These are phyloP conservation scores for Wickerhamiella spandovensis DNA, from an alignment of 805 yeast species.

Conservation along the genomic window DNA sequence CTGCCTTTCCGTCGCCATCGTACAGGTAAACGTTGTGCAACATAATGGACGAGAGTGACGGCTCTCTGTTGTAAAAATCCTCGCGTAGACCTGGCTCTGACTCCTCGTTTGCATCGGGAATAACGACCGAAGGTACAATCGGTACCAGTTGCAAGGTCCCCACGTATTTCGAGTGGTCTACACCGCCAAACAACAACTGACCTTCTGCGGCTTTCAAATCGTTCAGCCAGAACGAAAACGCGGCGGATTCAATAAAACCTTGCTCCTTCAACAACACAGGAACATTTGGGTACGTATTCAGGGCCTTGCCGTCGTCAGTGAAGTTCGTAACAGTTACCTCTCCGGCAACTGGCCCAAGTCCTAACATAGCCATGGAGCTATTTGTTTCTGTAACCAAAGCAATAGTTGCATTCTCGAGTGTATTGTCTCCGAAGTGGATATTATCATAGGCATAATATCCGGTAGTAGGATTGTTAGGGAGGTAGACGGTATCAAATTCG, in stretches of 20 bases:
- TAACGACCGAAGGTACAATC: conserved; percentile 6
- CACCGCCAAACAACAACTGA: conserved; percentile 31
- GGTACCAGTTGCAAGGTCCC: conserved; percentile 26
- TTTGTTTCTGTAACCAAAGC: conserved; percentile 54
- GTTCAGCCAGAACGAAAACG: conserved; percentile 36
- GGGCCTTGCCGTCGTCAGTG: not conserved
- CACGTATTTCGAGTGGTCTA: conserved; percentile 34
- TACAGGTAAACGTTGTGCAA: conserved; percentile 7
- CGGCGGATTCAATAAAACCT: conserved; percentile 29
- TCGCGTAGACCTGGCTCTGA: not conserved
- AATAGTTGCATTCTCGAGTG: conserved; percentile 38
- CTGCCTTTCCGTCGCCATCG: not conserved
- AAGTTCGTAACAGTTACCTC: conserved; percentile 16
- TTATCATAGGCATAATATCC: conserved; percentile 47
- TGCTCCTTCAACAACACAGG: conserved; percentile 25
- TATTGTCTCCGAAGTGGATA: conserved; percentile 34
- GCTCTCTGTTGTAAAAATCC: not conserved
- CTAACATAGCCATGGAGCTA: conserved; percentile 36
- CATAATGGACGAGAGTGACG: not conserved
- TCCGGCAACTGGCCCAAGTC: conserved; percentile 23
- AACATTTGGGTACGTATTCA: conserved; percentile 18
- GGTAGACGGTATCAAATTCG: no score
- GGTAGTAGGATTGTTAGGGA: conserved; percentile 20
- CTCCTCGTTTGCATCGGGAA: not conserved
- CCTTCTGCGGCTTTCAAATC: conserved; percentile 18